Evolutionary conservation across 2,329 filamentous ascomycete genomes (phyloP).

Genomic region (Stachybotrys elegans): DNA sequence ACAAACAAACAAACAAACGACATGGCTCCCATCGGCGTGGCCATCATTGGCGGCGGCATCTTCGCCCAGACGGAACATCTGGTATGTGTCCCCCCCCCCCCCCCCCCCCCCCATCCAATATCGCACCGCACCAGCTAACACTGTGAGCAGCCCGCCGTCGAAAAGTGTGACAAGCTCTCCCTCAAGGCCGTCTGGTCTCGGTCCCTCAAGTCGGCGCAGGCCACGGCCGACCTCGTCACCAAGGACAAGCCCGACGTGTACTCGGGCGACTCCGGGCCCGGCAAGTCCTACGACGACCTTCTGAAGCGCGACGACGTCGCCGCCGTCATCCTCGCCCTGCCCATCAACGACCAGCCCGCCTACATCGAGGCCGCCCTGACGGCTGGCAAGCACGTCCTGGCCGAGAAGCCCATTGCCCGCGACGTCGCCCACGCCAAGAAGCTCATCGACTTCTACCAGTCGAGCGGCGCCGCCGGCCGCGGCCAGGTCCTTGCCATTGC

Average conservation of each 20-base stretch:
- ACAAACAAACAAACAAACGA: background rate
- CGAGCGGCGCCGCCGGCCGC: constrained; percentile 17
- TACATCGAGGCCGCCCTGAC: constrained; percentile 53
- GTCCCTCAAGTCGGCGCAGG: constrained; percentile 51
- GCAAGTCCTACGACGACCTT: constrained; percentile 44
- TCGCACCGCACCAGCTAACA: no score
- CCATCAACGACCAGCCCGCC: constrained; percentile 55
- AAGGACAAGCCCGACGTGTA: constrained; percentile 43
- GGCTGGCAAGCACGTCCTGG: constrained; percentile 66
- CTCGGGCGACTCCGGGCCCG: constrained; percentile 46
- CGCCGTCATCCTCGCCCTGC: constrained; percentile 55
- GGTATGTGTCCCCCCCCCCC: constrained; percentile 24
- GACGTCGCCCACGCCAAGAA: constrained; percentile 42
- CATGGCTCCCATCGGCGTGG: constrained; percentile 39
- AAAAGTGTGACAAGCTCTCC: constrained; percentile 40
- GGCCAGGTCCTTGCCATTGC: constrained; percentile 53
- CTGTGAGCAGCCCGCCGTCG: constrained; percentile 58
- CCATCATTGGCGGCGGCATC: constrained; percentile 59
- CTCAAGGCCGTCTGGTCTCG: constrained; percentile 65
- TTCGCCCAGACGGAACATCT: constrained; percentile 56
- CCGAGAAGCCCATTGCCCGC: constrained; percentile 64
- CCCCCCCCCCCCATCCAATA: no score
- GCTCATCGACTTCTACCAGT: constrained; percentile 32
- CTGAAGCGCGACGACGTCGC: constrained; percentile 48
- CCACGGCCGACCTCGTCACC: constrained; percentile 32